Evolutionary conservation across 2,329 filamentous ascomycete genomes (phyloP), one percentile per base, ranked within the genome.

Genomic region (Metarhizium album): DNA sequence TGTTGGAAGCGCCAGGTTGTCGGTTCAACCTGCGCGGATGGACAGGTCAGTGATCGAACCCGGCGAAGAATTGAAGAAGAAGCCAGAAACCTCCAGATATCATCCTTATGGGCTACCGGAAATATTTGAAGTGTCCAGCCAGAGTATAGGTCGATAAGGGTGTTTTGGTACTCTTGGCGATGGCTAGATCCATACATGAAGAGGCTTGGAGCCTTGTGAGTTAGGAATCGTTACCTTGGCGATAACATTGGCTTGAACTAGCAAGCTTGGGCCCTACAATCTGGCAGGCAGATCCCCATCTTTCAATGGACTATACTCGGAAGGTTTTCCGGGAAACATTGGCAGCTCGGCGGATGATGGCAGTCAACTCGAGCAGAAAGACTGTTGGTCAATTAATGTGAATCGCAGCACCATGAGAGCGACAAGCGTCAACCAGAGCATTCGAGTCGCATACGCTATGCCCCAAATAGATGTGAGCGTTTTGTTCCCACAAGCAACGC

Each of bases 1-100:
- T 45, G 49, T 53, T 50, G 53, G 51, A 43, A 27, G 22, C 37
- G 13, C 13, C 40, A 43, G 40, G 40, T 14, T 43, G 40, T 22
- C 16, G 24, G 37, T 35, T n/a, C 33, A 35, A 13, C 16, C 14
- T 13, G 33, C 4, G 14, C 18, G 8, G 35, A 40, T 40, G 37
- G n/a, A n/a, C 14, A 35, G 33, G 33, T 35, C 29, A 31, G 5
- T 31, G 29, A 31, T 11, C 11, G 11, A 35, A 16, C n/a, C 37
- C 6, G 18, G 37, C 5, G 37, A 20, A 18, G 20, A 6, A 11
- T 40, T 18, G 37, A 40, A 40, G 37, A 16, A 22, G 20, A n/a
- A 9, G 37, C 11, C 37, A 40, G 37, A 16, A 40, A n/a, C 37
- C 18, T 29, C 18, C 9, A 40, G n/a, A 8, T 6, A 40, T 20